These are phyloP conservation scores for Leishmania aethiopica DNA, from an alignment of 208 protist genomes.

Conservation along the genomic window DNA sequence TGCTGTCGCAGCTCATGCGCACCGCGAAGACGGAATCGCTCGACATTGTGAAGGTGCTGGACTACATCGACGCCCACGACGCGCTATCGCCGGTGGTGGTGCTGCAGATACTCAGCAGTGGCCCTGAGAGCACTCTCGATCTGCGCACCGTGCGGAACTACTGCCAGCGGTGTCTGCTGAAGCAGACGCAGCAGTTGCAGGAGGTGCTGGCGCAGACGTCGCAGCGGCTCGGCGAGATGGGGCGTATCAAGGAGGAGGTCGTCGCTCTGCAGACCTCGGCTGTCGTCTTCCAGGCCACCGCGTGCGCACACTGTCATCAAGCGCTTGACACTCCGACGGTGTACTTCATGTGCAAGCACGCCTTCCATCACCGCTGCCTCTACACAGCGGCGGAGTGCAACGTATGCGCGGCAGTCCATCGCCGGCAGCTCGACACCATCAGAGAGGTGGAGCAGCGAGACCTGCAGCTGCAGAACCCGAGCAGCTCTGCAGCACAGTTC, in stretches of 20 bases:
- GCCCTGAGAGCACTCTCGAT: slow-evolving; percentile 41
- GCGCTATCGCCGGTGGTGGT: slow-evolving; percentile 92
- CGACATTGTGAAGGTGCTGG: slow-evolving; percentile 58
- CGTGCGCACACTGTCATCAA: slow-evolving; percentile 84
- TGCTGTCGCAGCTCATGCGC: slow-evolving; percentile 85
- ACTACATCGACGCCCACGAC: slow-evolving; percentile 86
- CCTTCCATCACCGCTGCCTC: slow-evolving; percentile 93
- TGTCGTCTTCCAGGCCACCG: slow-evolving; percentile 83
- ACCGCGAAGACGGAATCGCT: slow-evolving; percentile 32
- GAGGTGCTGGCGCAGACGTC: slow-evolving; percentile 16
- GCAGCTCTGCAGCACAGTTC: slow-evolving; percentile 22
- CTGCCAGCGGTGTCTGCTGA: slow-evolving; percentile 59
- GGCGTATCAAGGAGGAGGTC: slow-evolving; percentile 70
- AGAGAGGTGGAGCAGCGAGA: slow-evolving; percentile 24
- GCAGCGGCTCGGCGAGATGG: slow-evolving; percentile 47
- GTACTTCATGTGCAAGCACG: slow-evolving; percentile 95
- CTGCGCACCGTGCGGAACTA: slow-evolving; percentile 90
- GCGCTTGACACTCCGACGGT: slow-evolving; percentile 93
- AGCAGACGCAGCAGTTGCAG: slow-evolving; percentile 31
- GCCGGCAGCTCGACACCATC: slow-evolving; percentile 24
- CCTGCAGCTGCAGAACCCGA: slow-evolving; percentile 21
- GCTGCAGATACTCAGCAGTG: slow-evolving; percentile 82
- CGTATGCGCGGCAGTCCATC: slow-evolving; percentile 41
- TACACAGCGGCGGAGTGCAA: slow-evolving; percentile 65
- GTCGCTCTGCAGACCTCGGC: slow-evolving; percentile 68